A percentile compares a stretch with the other conserved stretches of the same genome.
phyloP scores from a whole-genome alignment of 768 basidiomycete species.

The Coprinopsis sp. region DNA sequence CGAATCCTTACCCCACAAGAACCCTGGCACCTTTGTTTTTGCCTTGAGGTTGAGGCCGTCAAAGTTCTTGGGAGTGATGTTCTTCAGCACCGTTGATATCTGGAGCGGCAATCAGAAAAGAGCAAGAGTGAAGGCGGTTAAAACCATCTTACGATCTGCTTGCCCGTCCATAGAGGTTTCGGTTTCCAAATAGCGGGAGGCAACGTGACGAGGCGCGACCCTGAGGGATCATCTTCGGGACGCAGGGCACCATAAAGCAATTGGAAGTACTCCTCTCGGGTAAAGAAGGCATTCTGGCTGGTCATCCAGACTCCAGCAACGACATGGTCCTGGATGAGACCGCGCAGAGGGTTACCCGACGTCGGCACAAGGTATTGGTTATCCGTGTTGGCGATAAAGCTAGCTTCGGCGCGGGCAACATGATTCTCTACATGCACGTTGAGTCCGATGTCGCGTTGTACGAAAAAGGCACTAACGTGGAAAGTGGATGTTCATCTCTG shows the following conservation, averaged over 20 bases:
- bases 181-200: conserved; percentile 95
- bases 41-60: conserved; percentile 81
- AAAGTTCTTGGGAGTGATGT: conserved; percentile 78
- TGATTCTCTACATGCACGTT: conserved; percentile 67
- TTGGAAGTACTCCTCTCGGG: conserved; percentile 94
- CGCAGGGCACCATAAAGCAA: conserved; percentile 90
- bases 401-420: conserved; percentile 90
- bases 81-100: conserved; percentile 93
- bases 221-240: conserved; percentile 73
- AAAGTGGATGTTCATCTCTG: conserved; percentile 99
- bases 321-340: conserved; percentile 97
- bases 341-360: conserved; percentile 95
- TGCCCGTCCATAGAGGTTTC: conserved; percentile 90
- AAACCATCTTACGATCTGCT: conserved; percentile 78
- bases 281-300: conserved; percentile 89
- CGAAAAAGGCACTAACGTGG: conserved; percentile 61
- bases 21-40: conserved; percentile 85
- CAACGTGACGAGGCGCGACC: conserved; percentile 68
- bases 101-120: conserved; percentile 24
- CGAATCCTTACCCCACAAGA: conserved; percentile 78
- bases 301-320: conserved; percentile 99
- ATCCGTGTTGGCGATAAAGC: conserved; percentile 93
- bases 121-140: not conserved
- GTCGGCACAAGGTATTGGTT: conserved; percentile 99
- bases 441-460: conserved; percentile 2